Conservation (phyloP, 2,329 filamentous ascomycete genomes). For the Fusarium nisikadoi region DNA sequence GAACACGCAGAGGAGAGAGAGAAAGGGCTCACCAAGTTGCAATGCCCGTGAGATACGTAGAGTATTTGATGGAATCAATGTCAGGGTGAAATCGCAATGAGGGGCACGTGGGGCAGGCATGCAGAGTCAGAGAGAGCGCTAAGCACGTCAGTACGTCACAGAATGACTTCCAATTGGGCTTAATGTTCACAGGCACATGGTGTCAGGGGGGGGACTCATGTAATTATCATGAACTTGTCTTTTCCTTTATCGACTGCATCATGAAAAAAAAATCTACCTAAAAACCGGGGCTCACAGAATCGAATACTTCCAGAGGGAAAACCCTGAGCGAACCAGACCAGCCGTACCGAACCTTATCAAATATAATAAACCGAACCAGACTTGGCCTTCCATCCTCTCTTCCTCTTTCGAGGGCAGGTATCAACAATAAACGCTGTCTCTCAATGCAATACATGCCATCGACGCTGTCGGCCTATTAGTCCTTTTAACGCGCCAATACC, state of each 20-base stretch:
- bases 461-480: constrained; percentile 12
- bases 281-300: constrained; percentile 34
- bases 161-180: constrained; percentile 28
- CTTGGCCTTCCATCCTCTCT: constrained; percentile 14
- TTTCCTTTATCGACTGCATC: constrained; percentile 33
- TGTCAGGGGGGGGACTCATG: constrained; percentile 15
- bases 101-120: constrained; percentile 41
- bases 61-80: constrained; percentile 21
- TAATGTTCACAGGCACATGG: background rate
- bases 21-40: background rate
- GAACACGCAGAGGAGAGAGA: background rate
- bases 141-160: constrained; percentile 42
- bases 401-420: constrained; percentile 20
- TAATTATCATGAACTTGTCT: constrained; percentile 38
- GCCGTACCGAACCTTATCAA: constrained; percentile 3
- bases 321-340: constrained; percentile 15
- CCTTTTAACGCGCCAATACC: constrained; percentile 36
- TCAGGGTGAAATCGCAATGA: constrained; percentile 34
- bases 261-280: constrained; percentile 35
- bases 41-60: constrained; percentile 13
- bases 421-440: constrained; percentile 25
- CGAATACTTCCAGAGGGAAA: constrained; percentile 29
- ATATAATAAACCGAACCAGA: constrained; percentile 26
- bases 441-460: constrained; percentile 29
- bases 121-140: constrained; percentile 22